Percentiles rank a stretch among this genome's conserved stretches.
Conservation (phyloP, 1,284 basidiomycete species). For the Spongispora temasekensis region DNA sequence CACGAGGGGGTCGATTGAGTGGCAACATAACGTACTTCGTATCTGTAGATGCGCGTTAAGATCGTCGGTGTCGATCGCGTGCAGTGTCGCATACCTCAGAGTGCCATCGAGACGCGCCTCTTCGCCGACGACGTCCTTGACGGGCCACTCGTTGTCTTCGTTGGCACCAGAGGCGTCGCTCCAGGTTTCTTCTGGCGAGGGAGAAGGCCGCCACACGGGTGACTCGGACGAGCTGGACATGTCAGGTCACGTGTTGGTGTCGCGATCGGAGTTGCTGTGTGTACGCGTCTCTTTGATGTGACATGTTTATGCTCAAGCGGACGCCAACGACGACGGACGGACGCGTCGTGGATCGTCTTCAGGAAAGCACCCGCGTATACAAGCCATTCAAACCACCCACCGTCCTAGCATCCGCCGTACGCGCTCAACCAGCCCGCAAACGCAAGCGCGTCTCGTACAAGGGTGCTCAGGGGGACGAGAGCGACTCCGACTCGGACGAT, state of each 20-base stretch:
- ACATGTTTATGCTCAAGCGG: constrained; percentile 61
- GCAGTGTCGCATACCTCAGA: constrained; percentile 27
- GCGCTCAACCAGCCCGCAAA: constrained; percentile 71
- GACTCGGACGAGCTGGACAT: not conserved
- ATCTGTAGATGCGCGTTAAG: constrained; percentile 25
- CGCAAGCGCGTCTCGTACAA: constrained; percentile 85
- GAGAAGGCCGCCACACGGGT: constrained; percentile 36
- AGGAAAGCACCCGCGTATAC: constrained; percentile 69
- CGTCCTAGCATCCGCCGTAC: constrained; percentile 45
- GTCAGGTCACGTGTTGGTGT: constrained; percentile 21
- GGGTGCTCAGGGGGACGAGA: constrained; percentile 50
- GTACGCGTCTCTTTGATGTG: not conserved
- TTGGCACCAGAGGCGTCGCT: constrained; percentile 35
- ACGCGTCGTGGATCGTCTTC: constrained; percentile 60
- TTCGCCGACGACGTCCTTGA: constrained; percentile 41
- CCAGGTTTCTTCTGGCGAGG: constrained; percentile 38
- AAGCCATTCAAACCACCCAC: constrained; percentile 83
- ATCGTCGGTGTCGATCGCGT: not conserved
- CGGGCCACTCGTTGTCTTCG: constrained; percentile 37
- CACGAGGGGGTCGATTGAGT: not conserved
- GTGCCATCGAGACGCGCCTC: constrained; percentile 38
- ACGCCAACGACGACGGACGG: constrained; percentile 69
- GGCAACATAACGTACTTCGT: constrained; percentile 39
- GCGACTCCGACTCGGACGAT: constrained; percentile 52
- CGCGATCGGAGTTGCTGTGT: not conserved